Evolutionary conservation across 1,139 yeast genomes (phyloP).

Genomic region (Scheffersomyces parashehatae): DNA sequence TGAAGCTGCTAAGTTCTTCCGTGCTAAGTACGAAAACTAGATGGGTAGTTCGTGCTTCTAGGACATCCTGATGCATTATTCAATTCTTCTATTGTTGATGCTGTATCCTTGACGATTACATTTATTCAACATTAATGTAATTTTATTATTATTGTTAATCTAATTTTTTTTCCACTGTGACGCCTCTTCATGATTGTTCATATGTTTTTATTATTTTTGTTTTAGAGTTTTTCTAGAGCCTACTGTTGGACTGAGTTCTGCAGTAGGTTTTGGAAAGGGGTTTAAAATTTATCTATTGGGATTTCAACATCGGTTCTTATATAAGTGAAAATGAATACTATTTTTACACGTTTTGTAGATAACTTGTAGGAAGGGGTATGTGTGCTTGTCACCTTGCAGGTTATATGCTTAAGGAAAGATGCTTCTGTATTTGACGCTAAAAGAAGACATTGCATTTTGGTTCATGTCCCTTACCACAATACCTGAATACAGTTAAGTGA

Average conservation of each 20-base stretch:
- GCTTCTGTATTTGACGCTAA: too few species aligned
- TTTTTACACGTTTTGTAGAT: slow-evolving; percentile 3
- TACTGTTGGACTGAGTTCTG: slow-evolving; percentile 1
- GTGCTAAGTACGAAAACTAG: slow-evolving; percentile 50
- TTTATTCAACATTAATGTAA: slow-evolving; percentile 72
- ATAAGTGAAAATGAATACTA: slow-evolving; percentile 18
- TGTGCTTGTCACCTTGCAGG: too few species aligned
- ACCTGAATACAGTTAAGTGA: too few species aligned
- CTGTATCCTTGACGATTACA: slow-evolving; percentile 46
- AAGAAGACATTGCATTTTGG: too few species aligned
- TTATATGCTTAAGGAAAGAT: too few species aligned
- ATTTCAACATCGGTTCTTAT: slow-evolving; percentile 51
- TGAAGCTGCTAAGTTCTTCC: slow-evolving; percentile 95
- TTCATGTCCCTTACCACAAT: too few species aligned
- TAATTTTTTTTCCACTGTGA: slow-evolving; percentile 19
- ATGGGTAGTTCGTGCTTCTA: slow-evolving; percentile 6
- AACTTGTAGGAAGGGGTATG: too few species aligned
- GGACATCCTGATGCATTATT: slow-evolving; percentile 20
- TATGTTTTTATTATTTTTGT: slow-evolving; percentile 10
- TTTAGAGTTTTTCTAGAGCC: slow-evolving; percentile 4
- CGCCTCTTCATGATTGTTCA: slow-evolving; percentile 12
- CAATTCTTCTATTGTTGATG: slow-evolving; percentile 39
- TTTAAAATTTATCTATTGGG: slow-evolving; percentile 38
- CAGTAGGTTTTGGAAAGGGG: slow-evolving; percentile 24
- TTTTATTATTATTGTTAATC: slow-evolving; percentile 19